phyloP scores from a whole-genome alignment of 169 alveolate genomes.

The Neospora caninum region DNA sequence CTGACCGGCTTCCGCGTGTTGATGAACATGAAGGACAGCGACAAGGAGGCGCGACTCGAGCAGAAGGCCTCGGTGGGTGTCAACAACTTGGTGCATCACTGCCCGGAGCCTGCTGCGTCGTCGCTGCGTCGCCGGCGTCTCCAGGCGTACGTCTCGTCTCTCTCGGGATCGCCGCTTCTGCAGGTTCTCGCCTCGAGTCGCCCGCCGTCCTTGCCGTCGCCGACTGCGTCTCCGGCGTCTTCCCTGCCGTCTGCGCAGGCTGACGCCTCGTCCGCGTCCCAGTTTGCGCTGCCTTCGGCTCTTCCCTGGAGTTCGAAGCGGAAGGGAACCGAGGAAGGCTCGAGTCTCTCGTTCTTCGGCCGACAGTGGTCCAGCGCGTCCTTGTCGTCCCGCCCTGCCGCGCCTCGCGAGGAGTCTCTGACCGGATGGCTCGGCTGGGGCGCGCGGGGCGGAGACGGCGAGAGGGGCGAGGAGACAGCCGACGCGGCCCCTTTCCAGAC shows the following conservation, averaged over 20 bases:
- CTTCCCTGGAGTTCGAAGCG: background rate
- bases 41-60: constrained; percentile 52
- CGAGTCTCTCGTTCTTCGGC: background rate
- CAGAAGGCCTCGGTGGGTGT: constrained; percentile 40
- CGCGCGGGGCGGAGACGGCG: no score
- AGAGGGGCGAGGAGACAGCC: no score
- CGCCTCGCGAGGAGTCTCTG: background rate
- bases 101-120: constrained; percentile 18
- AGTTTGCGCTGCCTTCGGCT: background rate
- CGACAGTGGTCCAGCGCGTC: background rate
- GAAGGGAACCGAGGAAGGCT: background rate
- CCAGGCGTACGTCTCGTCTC: background rate
- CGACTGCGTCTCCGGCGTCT: background rate
- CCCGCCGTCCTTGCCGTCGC: background rate
- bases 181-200: background rate
- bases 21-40: constrained; percentile 50
- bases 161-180: background rate
- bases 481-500: no score
- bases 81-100: background rate
- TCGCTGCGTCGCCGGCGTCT: background rate
- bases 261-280: background rate
- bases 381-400: background rate
- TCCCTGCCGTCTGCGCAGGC: background rate
- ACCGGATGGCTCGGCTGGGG: no score
- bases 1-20: constrained; percentile 62